Base-by-base conservation (phyloP, 441 rosid species). In the Corymbia calophylla region DNA sequence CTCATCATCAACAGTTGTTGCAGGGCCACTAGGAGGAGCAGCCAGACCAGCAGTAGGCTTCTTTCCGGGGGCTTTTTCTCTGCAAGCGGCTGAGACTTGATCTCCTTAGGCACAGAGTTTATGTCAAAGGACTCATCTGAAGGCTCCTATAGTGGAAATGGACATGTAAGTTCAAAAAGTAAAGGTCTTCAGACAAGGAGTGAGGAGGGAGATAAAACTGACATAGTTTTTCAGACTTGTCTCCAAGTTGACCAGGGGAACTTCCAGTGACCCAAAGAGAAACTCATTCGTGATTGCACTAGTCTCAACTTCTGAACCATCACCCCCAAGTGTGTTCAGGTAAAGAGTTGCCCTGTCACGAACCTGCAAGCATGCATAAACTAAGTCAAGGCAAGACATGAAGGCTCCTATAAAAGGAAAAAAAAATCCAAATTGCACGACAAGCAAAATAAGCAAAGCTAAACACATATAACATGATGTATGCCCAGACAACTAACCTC, bases 301-400 rank as follows among this genome's bases (percentile, higher is more conserved):
- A 91, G 99, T 94, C 93, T 96, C 97, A 90, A 92, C 93, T 87
- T 91, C 95, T 87, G 94, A 80, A 91, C 92, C 98, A 91, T 96
- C 97, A 81, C 92, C 95, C 66, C 95, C 98, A 92, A 98, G 95
- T 54, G 95, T 93, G 89, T 95, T 96, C 88, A 98, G 92, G 95
- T 95, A 98, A 62, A 98, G 94, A 51, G 99, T 98, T 77, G 99
- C 99, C 91, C 99, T 94, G 93, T 98, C 99, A 92, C 99, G 99
- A 87, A 98, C 99, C 99, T 98, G 84, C 51, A 77, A 44, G 51
- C 23, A n/a, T 23, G 84, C 53, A 44, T 44, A 44, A 77, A 77
- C 29, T 77, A 77, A 77, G 84, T 77, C 0, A 3, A 77, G 48
- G 27, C 53, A 12, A 73, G n/a, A 77, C 84, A 13, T 1, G 1